Base-by-base conservation (phyloP, 257 asterid species). In the Solanum arcanum region DNA sequence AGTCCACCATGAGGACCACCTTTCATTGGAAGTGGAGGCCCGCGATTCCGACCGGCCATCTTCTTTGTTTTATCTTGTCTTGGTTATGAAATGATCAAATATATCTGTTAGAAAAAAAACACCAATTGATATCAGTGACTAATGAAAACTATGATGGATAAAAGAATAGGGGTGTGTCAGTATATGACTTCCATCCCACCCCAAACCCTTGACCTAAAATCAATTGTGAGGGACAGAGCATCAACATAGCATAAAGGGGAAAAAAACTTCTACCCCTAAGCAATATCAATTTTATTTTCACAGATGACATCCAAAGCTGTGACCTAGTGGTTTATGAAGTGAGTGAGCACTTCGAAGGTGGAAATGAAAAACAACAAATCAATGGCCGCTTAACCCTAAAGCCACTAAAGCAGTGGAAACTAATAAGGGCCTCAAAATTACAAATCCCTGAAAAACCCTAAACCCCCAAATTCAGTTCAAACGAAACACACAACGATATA, bases 31-130 rank as follows among this genome's bases (percentile, higher is more conserved):
- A 89, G 33, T 1, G 95, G 94, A 89, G 91, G 95, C 83, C 99
- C 99, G 86, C 95, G 94, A 86, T 91, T 95, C 90, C 98, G 92
- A 66, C 96, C 94, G 3, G 98, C 92, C 99, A 96, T 95, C 81
- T 69, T 85, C 59, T 69, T 86, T 21, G 46, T 83, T 42, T 69
- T 83, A 78, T 15, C 84, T n/a, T 11, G 35, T 44, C 84, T 44
- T 46, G 41, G 41, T 46, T 78, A 78, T 5, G 5, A 80, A 47
- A 15, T 29, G 44, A 49, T 49, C 85, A 80, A 49, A 47, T 11
- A 29, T 80, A 35, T 21, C 23, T 31, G 29, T 81, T 47, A 81
- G 68, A 49, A 18, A 8, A 16, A 37, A 47, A 49, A 27, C 23
- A 80, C 42, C 44, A 49, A 29, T 18, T 29, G 69, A 18, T 31